Conservation (phyloP, 768 basidiomycete species). For the Xerocomellus intermedius region DNA sequence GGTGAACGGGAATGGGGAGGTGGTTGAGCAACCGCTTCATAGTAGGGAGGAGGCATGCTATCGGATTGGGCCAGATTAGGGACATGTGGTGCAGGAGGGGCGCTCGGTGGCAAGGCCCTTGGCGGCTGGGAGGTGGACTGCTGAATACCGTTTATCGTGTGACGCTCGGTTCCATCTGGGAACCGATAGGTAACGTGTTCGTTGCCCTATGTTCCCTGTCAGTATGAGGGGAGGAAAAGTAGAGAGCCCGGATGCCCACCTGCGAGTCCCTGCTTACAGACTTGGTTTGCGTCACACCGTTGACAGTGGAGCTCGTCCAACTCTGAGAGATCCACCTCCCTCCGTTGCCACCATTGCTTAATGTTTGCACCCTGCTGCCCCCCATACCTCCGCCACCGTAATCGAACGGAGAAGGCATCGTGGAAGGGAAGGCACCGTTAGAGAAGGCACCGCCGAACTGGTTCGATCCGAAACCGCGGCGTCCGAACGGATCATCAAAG, state of each 20-base stretch:
- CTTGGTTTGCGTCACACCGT: constrained; percentile 64
- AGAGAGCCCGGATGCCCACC: constrained; percentile 39
- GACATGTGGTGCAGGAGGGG: not conserved
- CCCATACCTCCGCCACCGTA: constrained; percentile 15
- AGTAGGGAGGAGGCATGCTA: constrained; percentile 20
- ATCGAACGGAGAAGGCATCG: constrained; percentile 10
- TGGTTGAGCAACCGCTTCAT: constrained; percentile 13
- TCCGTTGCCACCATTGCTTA: constrained; percentile 8
- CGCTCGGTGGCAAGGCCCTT: constrained; percentile 12
- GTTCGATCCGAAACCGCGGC: constrained; percentile 14
- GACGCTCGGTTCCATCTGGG: constrained; percentile 64
- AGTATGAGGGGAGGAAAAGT: not conserved
- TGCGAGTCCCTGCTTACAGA: constrained; percentile 55
- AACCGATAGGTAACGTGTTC: constrained; percentile 66
- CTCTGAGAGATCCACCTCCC: constrained; percentile 53
- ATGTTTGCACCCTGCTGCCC: constrained; percentile 10
- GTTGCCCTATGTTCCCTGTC: constrained; percentile 53
- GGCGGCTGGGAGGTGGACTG: constrained; percentile 25
- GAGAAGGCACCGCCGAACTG: constrained; percentile 16
- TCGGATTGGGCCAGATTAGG: not conserved
- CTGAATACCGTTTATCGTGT: constrained; percentile 67
- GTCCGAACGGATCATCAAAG: constrained; percentile 24
- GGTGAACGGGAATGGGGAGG: constrained; percentile 18
- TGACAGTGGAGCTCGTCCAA: constrained; percentile 53
- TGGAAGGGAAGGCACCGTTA: constrained; percentile 4